Evolutionary conservation across 75 land plant genomes (phyloP).

Genomic region (Isoetes taiwanensis): DNA sequence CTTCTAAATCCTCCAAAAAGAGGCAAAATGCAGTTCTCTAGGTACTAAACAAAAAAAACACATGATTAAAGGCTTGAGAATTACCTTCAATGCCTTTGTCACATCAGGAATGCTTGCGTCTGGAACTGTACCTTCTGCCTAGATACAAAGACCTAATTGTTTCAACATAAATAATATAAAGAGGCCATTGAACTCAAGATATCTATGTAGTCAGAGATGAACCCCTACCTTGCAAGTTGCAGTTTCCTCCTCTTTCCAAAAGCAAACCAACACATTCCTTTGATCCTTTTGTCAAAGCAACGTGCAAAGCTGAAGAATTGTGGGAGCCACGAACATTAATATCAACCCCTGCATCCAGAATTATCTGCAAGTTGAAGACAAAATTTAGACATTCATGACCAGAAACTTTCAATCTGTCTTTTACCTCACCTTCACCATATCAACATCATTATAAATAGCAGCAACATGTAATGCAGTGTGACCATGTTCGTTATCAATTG

Average conservation of each 20-base stretch:
- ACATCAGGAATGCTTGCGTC: too few species aligned
- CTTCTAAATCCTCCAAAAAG: too few species aligned
- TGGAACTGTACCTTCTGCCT: too few species aligned
- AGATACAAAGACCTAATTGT: too few species aligned
- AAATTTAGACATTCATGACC: too few species aligned
- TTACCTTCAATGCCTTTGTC: too few species aligned
- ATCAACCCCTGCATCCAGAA: constrained; percentile 78
- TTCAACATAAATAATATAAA: too few species aligned
- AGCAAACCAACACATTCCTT: constrained; percentile 75
- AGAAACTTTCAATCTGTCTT: neutral
- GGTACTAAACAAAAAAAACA: too few species aligned
- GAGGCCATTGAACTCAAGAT: too few species aligned
- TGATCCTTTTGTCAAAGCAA: constrained; percentile 80
- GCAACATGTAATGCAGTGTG: constrained; percentile 79
- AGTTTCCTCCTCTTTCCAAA: constrained; percentile 66
- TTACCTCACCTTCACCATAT: constrained; percentile 55
- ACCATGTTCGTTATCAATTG: constrained; percentile 48
- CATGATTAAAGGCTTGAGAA: too few species aligned
- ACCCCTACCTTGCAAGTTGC: constrained; percentile 90
- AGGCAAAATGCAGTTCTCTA: too few species aligned
- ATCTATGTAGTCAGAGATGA: too few species aligned
- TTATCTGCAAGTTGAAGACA: constrained; percentile 58
- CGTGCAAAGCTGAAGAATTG: constrained; percentile 75
- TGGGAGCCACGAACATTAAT: constrained; percentile 61
- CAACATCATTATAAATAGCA: constrained; percentile 73